A percentile compares a stretch with the other conserved stretches of the same genome.
phyloP scores from a whole-genome alignment of 2,329 filamentous ascomycete species.

The Verticillium tricorpus region DNA sequence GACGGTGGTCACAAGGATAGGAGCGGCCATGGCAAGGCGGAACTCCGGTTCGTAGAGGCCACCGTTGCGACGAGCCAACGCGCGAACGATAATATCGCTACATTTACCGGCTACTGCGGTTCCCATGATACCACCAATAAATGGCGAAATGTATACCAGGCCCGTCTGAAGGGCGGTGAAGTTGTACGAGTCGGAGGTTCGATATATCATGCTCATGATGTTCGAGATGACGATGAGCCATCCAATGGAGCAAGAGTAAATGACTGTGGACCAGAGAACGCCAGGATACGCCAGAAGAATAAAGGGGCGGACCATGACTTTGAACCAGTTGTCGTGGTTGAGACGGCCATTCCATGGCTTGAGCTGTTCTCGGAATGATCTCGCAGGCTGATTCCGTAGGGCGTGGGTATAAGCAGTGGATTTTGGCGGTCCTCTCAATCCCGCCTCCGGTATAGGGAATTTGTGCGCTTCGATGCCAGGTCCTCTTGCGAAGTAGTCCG shows the following conservation, averaged over 20 bases:
- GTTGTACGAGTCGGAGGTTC: conserved; percentile 64
- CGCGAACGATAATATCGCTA: conserved; percentile 78
- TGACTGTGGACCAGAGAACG: conserved; percentile 79
- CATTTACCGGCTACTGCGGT: conserved; percentile 86
- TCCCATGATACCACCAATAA: conserved; percentile 83
- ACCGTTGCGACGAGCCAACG: conserved; percentile 80
- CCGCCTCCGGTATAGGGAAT: conserved; percentile 26
- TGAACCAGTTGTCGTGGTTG: conserved; percentile 72
- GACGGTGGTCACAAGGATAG: conserved; percentile 71
- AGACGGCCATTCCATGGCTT: conserved; percentile 75
- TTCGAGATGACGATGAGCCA: conserved; percentile 97
- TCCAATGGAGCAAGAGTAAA: conserved; percentile 84
- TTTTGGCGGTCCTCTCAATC: conserved; percentile 26
- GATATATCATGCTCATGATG: conserved; percentile 76
- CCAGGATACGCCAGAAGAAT: conserved; percentile 83
- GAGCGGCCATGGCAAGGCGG: conserved; percentile 79
- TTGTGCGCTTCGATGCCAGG: conserved; percentile 37
- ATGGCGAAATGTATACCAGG: conserved; percentile 84
- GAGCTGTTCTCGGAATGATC: conserved; percentile 71
- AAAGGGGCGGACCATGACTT: conserved; percentile 74
- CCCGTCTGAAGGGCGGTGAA: conserved; percentile 79
- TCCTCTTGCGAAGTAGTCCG: conserved; percentile 19
- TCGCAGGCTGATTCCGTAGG: conserved; percentile 61
- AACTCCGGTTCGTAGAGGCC: conserved; percentile 86
- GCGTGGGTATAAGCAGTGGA: conserved; percentile 62